These are phyloP conservation scores for Colletotrichum sp. DNA, from an alignment of 2,329 filamentous ascomycete species.

Conservation along the genomic window DNA sequence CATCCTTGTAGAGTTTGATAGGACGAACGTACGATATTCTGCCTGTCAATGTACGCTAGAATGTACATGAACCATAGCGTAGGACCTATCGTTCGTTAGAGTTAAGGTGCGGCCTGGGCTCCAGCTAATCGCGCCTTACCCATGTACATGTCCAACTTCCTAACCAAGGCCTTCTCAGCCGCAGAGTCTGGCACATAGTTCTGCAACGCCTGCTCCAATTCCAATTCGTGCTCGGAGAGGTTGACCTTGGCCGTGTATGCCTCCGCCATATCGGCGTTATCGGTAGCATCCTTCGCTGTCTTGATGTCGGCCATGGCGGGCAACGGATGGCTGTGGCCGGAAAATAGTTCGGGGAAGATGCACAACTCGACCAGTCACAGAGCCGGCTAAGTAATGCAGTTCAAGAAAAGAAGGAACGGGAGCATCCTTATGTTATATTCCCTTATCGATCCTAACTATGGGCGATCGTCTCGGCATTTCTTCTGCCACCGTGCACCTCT, in stretches of 20 bases:
- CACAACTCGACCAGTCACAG: background rate
- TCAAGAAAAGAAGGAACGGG: background rate
- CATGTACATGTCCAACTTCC: conserved; percentile 33
- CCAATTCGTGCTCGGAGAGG: background rate
- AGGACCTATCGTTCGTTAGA: conserved; percentile 20
- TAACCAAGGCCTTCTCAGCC: conserved; percentile 25
- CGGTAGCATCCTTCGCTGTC: background rate
- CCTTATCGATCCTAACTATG: background rate
- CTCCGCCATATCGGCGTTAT: background rate
- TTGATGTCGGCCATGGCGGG: conserved; percentile 1
- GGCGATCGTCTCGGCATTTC: background rate
- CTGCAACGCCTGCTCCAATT: background rate
- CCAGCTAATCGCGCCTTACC: background rate
- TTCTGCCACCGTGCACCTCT: background rate
- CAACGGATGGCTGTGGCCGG: background rate
- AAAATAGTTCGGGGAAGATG: background rate
- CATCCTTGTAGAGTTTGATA: background rate
- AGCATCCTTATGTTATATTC: background rate
- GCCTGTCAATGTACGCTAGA: conserved; percentile 31
- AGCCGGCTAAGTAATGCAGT: background rate
- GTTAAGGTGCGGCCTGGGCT: background rate
- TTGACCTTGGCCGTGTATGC: background rate
- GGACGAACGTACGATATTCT: conserved; percentile 14
- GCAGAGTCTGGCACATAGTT: conserved; percentile 9
- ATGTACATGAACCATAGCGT: conserved; percentile 34